Base-by-base conservation (phyloP, 1,139 yeast species). In the Candida freyschussii region DNA sequence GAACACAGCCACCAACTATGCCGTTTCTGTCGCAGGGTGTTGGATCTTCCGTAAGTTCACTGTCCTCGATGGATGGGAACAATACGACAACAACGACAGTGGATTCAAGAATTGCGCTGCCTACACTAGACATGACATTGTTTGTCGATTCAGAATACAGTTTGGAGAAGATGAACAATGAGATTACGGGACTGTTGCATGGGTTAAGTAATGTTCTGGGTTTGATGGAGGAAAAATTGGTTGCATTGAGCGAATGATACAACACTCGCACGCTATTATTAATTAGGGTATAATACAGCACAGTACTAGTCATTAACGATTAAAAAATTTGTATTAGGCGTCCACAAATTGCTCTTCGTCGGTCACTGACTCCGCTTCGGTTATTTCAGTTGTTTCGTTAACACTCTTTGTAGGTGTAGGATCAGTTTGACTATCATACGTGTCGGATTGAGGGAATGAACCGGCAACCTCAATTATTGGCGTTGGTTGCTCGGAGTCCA, bases 151-250 rank as follows among this genome's bases (percentile, higher is more conserved):
- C 36, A 7, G 47, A 45, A 11, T 37, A 40, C 15, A 31, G 33
- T 3, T 37, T 36, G 11, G 52, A 49, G 9, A 44, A 33, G 26
- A 30, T 54, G 30, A 24, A 48, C 7, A 15, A n/a, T 7, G 56
- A 52, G 32, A 33, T 52, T 21, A n/a, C 31, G 14, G 33, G 32
- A 1, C 17, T 53, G 13, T 30, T 50, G 19, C 24, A 27, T 3
- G 47, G 50, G 3, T 39, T 52, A 26, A 39, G 39, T 21, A 35
- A 26, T 4, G 32, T 47, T 23, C 27, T 54, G 26, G 47, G 47
- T 6, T 31, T 39, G 6, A 41, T 54, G 39, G 57, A 52, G 32
- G 55, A 52, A 18, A 49, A 42, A 26, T 30, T 54, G 13, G 26
- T 27, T 19, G 41, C 41, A 17, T 29, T 50, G 39, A 37, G 36